These are phyloP conservation scores for Salvia splendens DNA, from an alignment of 257 asterid species.

Conservation along the genomic window DNA sequence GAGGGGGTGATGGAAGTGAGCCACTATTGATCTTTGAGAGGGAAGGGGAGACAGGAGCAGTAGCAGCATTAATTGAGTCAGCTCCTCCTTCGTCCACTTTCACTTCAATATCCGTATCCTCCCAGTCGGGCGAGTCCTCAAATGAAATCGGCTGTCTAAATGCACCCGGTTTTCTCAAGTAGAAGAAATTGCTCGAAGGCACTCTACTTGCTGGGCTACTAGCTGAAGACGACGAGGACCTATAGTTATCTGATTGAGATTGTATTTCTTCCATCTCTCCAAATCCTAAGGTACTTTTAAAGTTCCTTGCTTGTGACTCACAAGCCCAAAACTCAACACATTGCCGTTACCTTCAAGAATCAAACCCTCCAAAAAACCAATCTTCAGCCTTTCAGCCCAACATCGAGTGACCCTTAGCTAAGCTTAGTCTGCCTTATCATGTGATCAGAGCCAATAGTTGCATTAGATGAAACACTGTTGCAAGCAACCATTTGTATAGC, in stretches of 20 bases:
- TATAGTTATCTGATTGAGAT: constrained; percentile 85
- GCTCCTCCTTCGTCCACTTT: constrained; percentile 83
- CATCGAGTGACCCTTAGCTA: constrained; percentile 18
- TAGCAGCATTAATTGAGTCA: constrained; percentile 76
- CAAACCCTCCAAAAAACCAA: constrained; percentile 27
- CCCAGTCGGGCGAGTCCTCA: constrained; percentile 99
- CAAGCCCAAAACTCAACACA: constrained; percentile 18
- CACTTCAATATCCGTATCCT: constrained; percentile 79
- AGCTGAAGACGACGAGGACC: constrained; percentile 96
- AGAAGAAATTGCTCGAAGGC: constrained; percentile 94
- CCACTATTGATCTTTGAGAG: constrained; percentile 88
- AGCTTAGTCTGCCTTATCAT: constrained; percentile 33
- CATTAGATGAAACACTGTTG: constrained; percentile 1
- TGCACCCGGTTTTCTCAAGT: constrained; percentile 87
- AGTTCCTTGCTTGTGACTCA: constrained; percentile 26
- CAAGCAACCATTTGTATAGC: constrained; percentile 12
- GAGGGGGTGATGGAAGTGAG: constrained; percentile 81
- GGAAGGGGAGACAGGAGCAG: constrained; percentile 82
- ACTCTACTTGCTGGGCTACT: constrained; percentile 94
- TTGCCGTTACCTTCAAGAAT: constrained; percentile 7
- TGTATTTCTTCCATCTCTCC: constrained; percentile 90
- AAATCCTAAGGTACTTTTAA: constrained; percentile 10
- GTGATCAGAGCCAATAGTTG: constrained; percentile 6
- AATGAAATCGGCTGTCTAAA: constrained; percentile 87
- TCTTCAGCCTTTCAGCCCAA: constrained; percentile 8